Base-by-base conservation (phyloP, 371 early-diverging fungal genomes). In the Sporodiniella umbellata region DNA sequence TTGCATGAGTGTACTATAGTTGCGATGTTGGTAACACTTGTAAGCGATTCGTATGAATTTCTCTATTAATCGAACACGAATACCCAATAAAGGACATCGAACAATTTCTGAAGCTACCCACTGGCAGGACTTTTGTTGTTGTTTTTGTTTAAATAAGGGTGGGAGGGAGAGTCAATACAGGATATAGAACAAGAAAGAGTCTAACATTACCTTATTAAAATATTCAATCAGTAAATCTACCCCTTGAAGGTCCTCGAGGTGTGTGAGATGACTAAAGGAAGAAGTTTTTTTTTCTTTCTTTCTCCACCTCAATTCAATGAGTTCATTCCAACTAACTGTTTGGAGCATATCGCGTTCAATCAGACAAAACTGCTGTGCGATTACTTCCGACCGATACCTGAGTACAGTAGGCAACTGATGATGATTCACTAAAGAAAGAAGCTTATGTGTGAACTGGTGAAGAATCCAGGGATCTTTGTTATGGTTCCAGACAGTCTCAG, bases 11-110 rank as follows among this genome's bases (percentile, higher is more conserved):
- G 81, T 79, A 45, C 77, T 83, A 50, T 75, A 83, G 48, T 83
- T 83, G 8, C 77, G 62, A 33, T 80, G 78, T 18, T 79, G 83
- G 37, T 77, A 73, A 21, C 83, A 83, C 66, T 83, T 80, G 62
- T 70, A 43, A 8, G 78, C 75, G 19, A 78, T 66, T 0, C 75
- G 72, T 33, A 78, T 72, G 35, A 70, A 72, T 37, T 78, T 78
- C 48, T 74, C 75, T 33, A 78, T 65, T 8, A 70, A 65, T 23
- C 53, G 59, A 5, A 66, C 62, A 5, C 78, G 58, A 24, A 42
- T 58, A 18, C 70, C 75, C 6, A 70, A 11, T 0, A 61, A 59
- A 18, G 53, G 51, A 12, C 65, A 58, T 8, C 53, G 56, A 6
- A 74, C 75, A 26, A 78, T 63, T 55, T 78, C 78, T 3, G 69